These are phyloP conservation scores for Trapa bicornis DNA, from an alignment of 345 rosid genomes.

Conservation along the genomic window DNA sequence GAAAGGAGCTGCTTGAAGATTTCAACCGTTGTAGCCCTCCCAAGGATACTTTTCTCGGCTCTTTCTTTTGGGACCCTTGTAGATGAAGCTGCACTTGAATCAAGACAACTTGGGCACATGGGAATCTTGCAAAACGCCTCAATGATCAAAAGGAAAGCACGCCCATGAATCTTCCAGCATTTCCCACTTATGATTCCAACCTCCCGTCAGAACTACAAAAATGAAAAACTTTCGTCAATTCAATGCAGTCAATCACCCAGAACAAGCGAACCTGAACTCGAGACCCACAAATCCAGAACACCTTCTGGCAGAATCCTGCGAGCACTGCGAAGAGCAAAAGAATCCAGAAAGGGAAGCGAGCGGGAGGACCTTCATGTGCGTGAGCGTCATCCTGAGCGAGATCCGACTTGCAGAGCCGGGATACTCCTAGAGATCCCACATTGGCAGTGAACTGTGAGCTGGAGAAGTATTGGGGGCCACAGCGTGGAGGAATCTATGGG, in stretches of 20 bases:
- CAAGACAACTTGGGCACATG: neutral
- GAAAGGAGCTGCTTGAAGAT: too few species aligned
- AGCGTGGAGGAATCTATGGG: too few species aligned
- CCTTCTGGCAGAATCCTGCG: neutral
- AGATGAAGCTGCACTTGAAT: conserved; percentile 12
- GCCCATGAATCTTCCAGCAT: too few species aligned
- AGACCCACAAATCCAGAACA: neutral
- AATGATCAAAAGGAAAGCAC: neutral
- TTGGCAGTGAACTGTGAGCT: neutral
- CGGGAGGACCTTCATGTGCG: too few species aligned
- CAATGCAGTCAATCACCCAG: neutral
- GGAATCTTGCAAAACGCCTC: conserved; percentile 18
- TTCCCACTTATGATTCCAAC: too few species aligned
- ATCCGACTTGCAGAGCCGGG: neutral
- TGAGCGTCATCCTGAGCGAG: neutral
- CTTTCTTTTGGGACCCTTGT: conserved; percentile 19
- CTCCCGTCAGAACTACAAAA: too few species aligned
- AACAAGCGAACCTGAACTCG: neutral
- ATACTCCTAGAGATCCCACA: conserved; percentile 1
- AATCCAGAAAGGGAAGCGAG: conserved; percentile 3
- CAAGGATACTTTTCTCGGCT: neutral
- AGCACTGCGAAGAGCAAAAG: conserved; percentile 1
- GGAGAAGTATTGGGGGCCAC: neutral
- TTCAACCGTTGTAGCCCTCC: too few species aligned
- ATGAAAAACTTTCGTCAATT: too few species aligned